Evolutionary conservation across 164 flowering plant genomes (phyloP).

Genomic region (Chloranthus sessilifolius): DNA sequence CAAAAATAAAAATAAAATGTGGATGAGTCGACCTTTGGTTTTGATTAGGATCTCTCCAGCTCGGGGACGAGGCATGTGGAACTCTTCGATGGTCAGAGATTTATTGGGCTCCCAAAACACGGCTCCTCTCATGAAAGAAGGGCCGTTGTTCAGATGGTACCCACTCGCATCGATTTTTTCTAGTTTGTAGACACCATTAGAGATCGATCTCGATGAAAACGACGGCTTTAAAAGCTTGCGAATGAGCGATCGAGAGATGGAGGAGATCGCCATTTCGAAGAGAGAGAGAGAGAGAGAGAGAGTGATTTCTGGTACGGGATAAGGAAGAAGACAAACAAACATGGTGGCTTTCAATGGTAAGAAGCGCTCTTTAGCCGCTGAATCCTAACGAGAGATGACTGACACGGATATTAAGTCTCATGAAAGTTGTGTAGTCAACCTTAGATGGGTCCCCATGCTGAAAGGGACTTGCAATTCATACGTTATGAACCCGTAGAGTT

Average conservation of each 20-base stretch:
- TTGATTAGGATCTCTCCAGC: constrained; percentile 84
- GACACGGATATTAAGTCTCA: too few relatives aligned
- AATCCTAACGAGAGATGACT: too few relatives aligned
- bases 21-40: constrained; percentile 56
- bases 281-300: too few relatives aligned
- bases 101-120: constrained; percentile 75
- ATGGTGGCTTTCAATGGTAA: too few relatives aligned
- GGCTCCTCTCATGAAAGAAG: constrained; percentile 77
- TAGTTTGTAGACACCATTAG: neutral
- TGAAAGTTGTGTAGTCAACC: too few relatives aligned
- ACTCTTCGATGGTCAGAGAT: constrained; percentile 80
- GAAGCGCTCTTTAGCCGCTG: too few relatives aligned
- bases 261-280: neutral
- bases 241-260: neutral
- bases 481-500: too few relatives aligned
- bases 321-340: too few relatives aligned
- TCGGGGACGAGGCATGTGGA: constrained; percentile 92
- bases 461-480: too few relatives aligned
- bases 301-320: too few relatives aligned
- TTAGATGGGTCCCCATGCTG: too few relatives aligned
- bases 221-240: neutral
- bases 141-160: constrained; percentile 43
- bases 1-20: neutral
- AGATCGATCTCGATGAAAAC: constrained; percentile 4
- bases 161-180: constrained; percentile 9